A percentile compares a stretch with the other conserved stretches of the same genome.
These are phyloP conservation scores for Scheffersomyces titani DNA, from an alignment of 1,139 yeast genomes.

Conservation along the genomic window DNA sequence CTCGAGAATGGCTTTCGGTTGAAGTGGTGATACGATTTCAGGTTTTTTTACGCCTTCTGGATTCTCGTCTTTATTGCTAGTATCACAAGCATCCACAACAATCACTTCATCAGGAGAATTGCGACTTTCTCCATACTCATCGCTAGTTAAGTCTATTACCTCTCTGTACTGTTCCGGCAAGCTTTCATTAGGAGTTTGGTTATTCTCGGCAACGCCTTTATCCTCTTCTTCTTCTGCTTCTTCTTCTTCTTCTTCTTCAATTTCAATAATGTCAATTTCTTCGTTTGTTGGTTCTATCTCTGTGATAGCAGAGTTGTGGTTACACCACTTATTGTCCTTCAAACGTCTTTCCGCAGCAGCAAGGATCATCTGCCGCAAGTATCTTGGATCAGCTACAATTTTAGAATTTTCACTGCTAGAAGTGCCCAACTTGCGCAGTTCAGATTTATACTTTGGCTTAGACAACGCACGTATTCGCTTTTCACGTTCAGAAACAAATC, in stretches of 20 bases:
- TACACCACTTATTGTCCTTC: constrained; percentile 60
- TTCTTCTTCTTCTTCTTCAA: constrained; percentile 6
- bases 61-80: not conserved
- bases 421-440: constrained; percentile 35
- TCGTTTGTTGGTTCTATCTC: constrained; percentile 17
- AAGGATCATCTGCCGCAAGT: constrained; percentile 52
- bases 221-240: not conserved
- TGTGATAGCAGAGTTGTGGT: constrained; percentile 14
- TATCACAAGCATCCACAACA: constrained; percentile 27
- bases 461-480: constrained; percentile 39
- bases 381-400: constrained; percentile 13
- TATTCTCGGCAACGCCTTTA: not conserved
- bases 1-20: not conserved
- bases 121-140: constrained; percentile 15
- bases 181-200: not conserved
- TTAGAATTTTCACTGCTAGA: constrained; percentile 3
- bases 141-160: constrained; percentile 26
- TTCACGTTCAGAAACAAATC: constrained; percentile 32
- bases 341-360: constrained; percentile 70
- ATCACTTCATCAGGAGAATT: constrained; percentile 16
- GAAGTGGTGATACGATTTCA: constrained; percentile 1
- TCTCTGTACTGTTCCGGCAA: constrained; percentile 14
- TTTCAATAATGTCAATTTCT: constrained; percentile 15
- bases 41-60: not conserved
- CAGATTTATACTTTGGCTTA: constrained; percentile 40